phyloP scores from a whole-genome alignment of 805 yeast genomes.

The Metschnikowia vanudenii region DNA sequence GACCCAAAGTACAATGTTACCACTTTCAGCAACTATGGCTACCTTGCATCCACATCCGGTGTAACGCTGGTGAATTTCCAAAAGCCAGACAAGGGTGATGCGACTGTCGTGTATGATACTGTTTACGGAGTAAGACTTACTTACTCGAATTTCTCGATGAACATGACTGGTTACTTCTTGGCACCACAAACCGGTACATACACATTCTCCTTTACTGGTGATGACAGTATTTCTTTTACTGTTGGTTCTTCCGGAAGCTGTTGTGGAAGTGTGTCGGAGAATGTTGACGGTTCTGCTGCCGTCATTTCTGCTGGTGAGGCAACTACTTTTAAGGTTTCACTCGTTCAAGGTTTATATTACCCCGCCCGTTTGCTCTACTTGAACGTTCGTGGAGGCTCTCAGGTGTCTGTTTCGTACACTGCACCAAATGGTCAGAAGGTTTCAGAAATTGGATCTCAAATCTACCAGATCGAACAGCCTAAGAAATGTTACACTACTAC shows the following conservation, averaged over 20 bases:
- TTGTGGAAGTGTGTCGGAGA: not conserved
- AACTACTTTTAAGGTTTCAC: not conserved
- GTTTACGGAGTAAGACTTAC: conserved; percentile 3
- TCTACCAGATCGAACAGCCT: too few relatives aligned
- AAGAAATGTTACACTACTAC: too few relatives aligned
- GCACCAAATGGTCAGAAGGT: too few relatives aligned
- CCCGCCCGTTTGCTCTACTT: not conserved
- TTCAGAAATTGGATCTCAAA: too few relatives aligned
- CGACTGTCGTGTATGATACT: too few relatives aligned
- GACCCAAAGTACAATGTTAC: not conserved
- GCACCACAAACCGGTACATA: conserved; percentile 11
- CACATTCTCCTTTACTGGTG: conserved; percentile 11
- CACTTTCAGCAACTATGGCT: not conserved
- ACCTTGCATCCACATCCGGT: not conserved
- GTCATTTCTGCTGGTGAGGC: not conserved
- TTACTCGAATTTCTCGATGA: conserved; percentile 7
- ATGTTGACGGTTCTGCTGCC: not conserved
- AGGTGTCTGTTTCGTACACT: too few relatives aligned
- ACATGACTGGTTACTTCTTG: conserved; percentile 12
- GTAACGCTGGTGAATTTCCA: not conserved
- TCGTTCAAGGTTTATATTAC: not conserved
- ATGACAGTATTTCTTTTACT: conserved; percentile 8
- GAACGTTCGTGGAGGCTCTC: too few relatives aligned
- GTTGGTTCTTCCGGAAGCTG: not conserved
- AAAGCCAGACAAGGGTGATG: too few relatives aligned